Evolutionary conservation across 805 yeast genomes (phyloP), one percentile per base, ranked within the genome.

Genomic region (Candida maris): DNA sequence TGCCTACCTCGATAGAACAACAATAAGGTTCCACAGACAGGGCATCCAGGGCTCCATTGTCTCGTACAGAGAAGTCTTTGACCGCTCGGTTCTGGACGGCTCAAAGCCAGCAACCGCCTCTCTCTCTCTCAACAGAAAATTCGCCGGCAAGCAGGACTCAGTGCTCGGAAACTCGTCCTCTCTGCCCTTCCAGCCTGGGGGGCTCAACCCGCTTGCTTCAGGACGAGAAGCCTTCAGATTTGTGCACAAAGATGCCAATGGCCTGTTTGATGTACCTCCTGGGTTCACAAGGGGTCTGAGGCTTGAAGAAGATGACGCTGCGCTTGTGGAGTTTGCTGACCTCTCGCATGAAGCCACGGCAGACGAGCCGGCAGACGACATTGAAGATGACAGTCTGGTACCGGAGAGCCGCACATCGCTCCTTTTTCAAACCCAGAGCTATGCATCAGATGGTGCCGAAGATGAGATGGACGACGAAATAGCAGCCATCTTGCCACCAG

Each of bases 101-200:
- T 57, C 59, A 25, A 77, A 80, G 6, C 75, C 75, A 29, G 75
- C 88, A 12, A 70, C 80, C 9, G 81, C 79, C 41, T 83, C 95
- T 0, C 65, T 88, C 30, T 81, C 95, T 1, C 57, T 88, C 39
- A 77, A 75, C 20, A 70, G 98, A 44, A 73, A 79, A 35, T 73
- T 78, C 44, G 77, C 79, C 12, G 69, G 82, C 5, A 76, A 75
- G 45, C 66, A 66, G n/a, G 81, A 77, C 27, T 65, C 79, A 2
- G 62, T 86, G 3, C 66, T 70, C 31, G 97, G 97, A 0, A 68
- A 77, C 3, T 70, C 94, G 0, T 73, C 78, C 14, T 84, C 74
- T 50, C 62, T 91, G 51, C 98, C 98, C 0, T 93, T 93, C 55
- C 80, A 82, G 39, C 98, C 98, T 0, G 97, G 98, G 46, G 97